Base-by-base conservation (phyloP, 768 basidiomycete species). In the Lactarius tabidus region DNA sequence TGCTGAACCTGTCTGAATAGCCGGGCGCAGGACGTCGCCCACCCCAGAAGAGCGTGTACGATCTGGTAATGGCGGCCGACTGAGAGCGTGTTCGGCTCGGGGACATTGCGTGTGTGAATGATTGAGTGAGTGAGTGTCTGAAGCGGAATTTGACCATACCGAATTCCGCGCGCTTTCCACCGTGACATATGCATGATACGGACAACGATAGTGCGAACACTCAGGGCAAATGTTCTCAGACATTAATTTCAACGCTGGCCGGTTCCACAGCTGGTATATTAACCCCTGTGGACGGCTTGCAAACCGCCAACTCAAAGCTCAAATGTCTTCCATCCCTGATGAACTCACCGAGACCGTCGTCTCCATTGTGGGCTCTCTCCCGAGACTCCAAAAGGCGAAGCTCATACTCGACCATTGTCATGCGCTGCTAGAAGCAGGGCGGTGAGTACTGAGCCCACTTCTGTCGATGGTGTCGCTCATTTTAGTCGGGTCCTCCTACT, bases 371-470 rank as follows among this genome's bases (percentile, higher is more conserved):
- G 72, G 75, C 65, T 69, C 71, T 17, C 69, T 78, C 53, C 67
- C 73, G 26, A 63, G 65, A 38, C 57, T 54, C 18, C 69, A 72
- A 52, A 78, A 78, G 67, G 76, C 77, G 6, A 67, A 71, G 48
- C 72, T 78, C 56, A 69, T 78, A 36, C 73, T 78, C 12, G 72
- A 78, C 39, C 77, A 75, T 48, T 68, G 74, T 9, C 71, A 77
- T 26, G 63, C 72, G 12, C 69, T 78, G 39, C 75, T 78, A 54
- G 75, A 78, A 31, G 65, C 70, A 38, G 77, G 77, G 61, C 67
- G 73, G 77, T 78, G 64, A 63, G 77, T 70, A 7, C 6, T 35
- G 26, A 0, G 35, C 38, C 33, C 18, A 23, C 18, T n/a, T 51
- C 23, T 33, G 20, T 18, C 20, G 36, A 28, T 36, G 23, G 33